Base-by-base conservation (phyloP, 305 asterid genomes). In the Galium porrigens region DNA sequence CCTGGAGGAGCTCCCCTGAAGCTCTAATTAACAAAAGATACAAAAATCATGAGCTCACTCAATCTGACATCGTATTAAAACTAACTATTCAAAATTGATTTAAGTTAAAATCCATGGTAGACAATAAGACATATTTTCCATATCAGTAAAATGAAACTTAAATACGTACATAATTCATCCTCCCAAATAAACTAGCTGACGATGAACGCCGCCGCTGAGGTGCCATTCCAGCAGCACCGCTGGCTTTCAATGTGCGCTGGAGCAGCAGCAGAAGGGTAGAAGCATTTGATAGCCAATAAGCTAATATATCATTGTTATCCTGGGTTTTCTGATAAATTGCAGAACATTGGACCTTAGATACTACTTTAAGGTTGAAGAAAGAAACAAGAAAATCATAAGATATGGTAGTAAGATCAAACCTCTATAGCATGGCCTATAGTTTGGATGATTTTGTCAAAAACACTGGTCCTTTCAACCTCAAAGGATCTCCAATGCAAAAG, bases 401-500 rank as follows among this genome's bases (percentile, higher is more conserved):
- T 61, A 64, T 27, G 71, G 49, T 10, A 53, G 69, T 60, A 36
- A 70, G 69, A 36, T 76, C 82, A 63, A 73, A 84, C 90, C 90
- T 84, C 90, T 57, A 84, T 75, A 68, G 80, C 84, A 68, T 82
- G 85, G 49, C 90, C 90, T 55, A 84, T 78, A 27, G 84, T 78
- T 73, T 84, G 87, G 77, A 84, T 84, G 73, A 84, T 82, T 44
- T 81, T 71, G 64, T 84, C 87, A 80, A 84, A 84, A 39, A 84
- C 84, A 56, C 73, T 76, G 3, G 90, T 84, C 66, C 87, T 76
- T 72, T 84, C 90, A 70, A 90, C 97, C 80, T 90, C 97, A 70
- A 90, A 90, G 65, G 97, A 90, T 73, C 97, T 84, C 96, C 97
- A 90, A 44, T 90, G 97, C 77, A 90, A 73, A 70, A 90, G 97